Base-by-base conservation (phyloP, 1,139 yeast genomes). In the Pneumocystis jirovecii region DNA sequence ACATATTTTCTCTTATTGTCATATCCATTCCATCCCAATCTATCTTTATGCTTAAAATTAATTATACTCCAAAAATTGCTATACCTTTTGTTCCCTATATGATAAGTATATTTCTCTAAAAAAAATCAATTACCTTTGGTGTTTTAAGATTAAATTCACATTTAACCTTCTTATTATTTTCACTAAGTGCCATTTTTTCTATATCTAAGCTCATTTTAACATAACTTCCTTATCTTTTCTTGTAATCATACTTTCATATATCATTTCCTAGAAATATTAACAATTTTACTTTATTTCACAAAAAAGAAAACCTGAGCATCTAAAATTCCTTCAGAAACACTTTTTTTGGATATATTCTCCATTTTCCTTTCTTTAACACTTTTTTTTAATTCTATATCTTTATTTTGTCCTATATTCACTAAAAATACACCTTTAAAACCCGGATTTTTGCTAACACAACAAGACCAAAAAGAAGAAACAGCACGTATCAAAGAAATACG, bases 21-120 rank as follows among this genome's bases (percentile, higher is more conserved):
- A 93, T 93, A 75, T 93, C 98, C 75, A 87, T 87, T 72, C 93
- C 98, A 70, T 96, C 87, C 98, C 98, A 93, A 76, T 93, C 98
- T 75, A 75, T 76, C n/a, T 1, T 50, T 50, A 6, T 25, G 29
- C 10, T 50, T 25, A 25, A 25, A 25, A 50, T 15, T 12, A 1
- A 2, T 10, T 25, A 12, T 50, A 21, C 15, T 50, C 5, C 10
- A 25, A 10, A 25, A 25, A 25, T 3, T 8, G 2, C 3, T 25
- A 12, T 50, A 50, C 57, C 57, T 50, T 15, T 50, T 50, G 57
- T 50, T 50, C 57, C 57, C 57, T 50, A 25, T 50, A 50, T 25
- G 8, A 25, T 50, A 50, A 50, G 57, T 19, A 3, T 50, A 8
- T 50, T 50, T 50, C 10, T 44, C 21, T 10, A 50, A 50, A 50